A percentile compares a stretch with the other conserved stretches of the same genome.
These are phyloP conservation scores for Fusarium sp. DNA, from an alignment of 2,329 filamentous ascomycete genomes.

Conservation along the genomic window DNA sequence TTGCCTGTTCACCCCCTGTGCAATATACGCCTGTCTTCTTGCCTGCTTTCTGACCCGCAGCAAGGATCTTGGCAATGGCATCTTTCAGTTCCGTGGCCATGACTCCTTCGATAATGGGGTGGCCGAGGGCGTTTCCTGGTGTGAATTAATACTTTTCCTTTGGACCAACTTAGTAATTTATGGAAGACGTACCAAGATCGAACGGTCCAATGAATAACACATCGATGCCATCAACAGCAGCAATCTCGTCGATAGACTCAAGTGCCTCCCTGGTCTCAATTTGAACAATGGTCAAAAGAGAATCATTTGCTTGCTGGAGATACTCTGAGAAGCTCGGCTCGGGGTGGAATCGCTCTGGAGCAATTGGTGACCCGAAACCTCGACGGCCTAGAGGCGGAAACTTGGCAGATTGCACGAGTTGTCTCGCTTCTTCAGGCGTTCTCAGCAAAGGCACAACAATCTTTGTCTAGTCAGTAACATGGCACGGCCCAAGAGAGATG, in stretches of 20 bases:
- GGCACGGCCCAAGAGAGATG: too few relatives aligned
- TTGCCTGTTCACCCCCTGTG: constrained; percentile 64
- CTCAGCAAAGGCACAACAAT: constrained; percentile 58
- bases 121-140: constrained; percentile 66
- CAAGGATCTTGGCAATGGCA: constrained; percentile 67
- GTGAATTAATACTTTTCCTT: constrained; percentile 1
- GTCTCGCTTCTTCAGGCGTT: constrained; percentile 55
- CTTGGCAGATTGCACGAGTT: constrained; percentile 58
- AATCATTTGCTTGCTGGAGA: constrained; percentile 59
- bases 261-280: constrained; percentile 73
- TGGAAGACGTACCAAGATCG: constrained; percentile 59
- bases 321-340: constrained; percentile 58
- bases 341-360: constrained; percentile 53
- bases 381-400: constrained; percentile 60
- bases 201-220: constrained; percentile 73
- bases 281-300: constrained; percentile 71
- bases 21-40: constrained; percentile 74
- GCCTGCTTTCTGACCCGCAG: constrained; percentile 66
- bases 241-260: constrained; percentile 68
- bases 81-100: constrained; percentile 66
- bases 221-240: constrained; percentile 67
- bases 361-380: constrained; percentile 61
- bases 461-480: constrained; percentile 37
- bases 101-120: constrained; percentile 68
- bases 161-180: too few relatives aligned